Evolutionary conservation across 208 protist species (phyloP).

Genomic region (Crithidia acanthocephali): DNA sequence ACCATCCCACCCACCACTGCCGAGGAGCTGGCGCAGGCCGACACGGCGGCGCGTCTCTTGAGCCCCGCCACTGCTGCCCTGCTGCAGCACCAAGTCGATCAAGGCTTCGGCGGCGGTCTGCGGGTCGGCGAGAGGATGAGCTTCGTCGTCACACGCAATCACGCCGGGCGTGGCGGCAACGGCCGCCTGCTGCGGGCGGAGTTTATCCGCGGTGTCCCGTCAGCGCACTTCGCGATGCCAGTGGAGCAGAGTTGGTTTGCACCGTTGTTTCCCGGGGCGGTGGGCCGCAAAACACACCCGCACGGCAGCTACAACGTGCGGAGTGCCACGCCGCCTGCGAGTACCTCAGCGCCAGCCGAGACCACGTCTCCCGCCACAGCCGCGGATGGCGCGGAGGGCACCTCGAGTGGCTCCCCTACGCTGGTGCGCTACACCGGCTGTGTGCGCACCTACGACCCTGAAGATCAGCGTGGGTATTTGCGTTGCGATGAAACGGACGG

Average conservation of each 20-base stretch:
- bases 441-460: constrained; percentile 65
- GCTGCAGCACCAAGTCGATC: constrained; percentile 54
- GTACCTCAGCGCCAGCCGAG: neutral
- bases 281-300: constrained; percentile 31
- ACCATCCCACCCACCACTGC: constrained; percentile 30
- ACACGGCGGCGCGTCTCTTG: constrained; percentile 45
- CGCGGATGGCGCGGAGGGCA: too few relatives aligned
- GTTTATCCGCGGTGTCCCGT: constrained; percentile 56
- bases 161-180: constrained; percentile 35
- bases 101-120: constrained; percentile 35
- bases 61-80: constrained; percentile 49
- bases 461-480: constrained; percentile 75
- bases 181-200: constrained; percentile 71
- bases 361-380: too few relatives aligned
- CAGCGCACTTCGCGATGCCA: constrained; percentile 43
- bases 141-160: constrained; percentile 70
- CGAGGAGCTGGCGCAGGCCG: constrained; percentile 31
- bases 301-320: neutral
- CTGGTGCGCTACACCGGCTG: constrained; percentile 62
- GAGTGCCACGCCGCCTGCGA: neutral
- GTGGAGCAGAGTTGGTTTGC: constrained; percentile 82
- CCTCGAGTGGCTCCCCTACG: too few relatives aligned
- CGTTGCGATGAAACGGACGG: constrained; percentile 49
- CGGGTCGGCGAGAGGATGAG: constrained; percentile 44
- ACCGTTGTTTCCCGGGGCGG: constrained; percentile 42